Evolutionary conservation across 2,329 filamentous ascomycete species (phyloP), one percentile per base, ranked within the genome.

Genomic region (Penicillium sp.): DNA sequence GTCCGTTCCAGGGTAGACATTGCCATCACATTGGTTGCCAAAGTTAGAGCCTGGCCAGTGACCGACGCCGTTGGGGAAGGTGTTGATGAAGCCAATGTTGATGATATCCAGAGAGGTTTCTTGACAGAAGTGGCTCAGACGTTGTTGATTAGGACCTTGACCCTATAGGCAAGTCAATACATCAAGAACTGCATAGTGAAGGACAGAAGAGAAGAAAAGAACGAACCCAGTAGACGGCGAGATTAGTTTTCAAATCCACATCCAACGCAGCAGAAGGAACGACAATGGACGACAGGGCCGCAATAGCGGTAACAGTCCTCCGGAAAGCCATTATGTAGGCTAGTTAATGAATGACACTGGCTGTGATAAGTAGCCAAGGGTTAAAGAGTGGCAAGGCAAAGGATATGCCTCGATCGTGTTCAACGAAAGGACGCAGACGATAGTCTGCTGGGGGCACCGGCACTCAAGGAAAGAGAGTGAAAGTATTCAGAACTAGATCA

Each of bases 361-460:
- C 71, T 71, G 72, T 69, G 72, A 72, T 75, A 74, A 74, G 65
- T 65, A 67, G 72, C 76, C 76, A 67, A 49, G 40, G 35, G 56
- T 58, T 58, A 70, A 72, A 33, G 65, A 68, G 55, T 76, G 73
- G 70, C 70, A 77, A 75, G 70, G 75, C 64, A 49, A 24, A 33
- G 19, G 49, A 42, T 35, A 40, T 76, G 70, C 51, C 37, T 54
- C 37, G 66, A 74, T 56, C 66, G 68, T 71, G 70, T 71, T 71
- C 69, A 86, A 84, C 61, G 84, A 86, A 76, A 77, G 84, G 82
- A 86, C 83, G 82, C 83, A 85, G 82, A 83, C 81, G 75, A 80
- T 76, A 30, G 72, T 74, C 70, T 76, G 72, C 70, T 68, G 2
- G 53, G 61, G 62, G 63, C 59, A 56, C 61, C 61, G 53, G 61